Base-by-base conservation (phyloP, 2,329 filamentous ascomycete species). In the Aquanectria penicillioides region DNA sequence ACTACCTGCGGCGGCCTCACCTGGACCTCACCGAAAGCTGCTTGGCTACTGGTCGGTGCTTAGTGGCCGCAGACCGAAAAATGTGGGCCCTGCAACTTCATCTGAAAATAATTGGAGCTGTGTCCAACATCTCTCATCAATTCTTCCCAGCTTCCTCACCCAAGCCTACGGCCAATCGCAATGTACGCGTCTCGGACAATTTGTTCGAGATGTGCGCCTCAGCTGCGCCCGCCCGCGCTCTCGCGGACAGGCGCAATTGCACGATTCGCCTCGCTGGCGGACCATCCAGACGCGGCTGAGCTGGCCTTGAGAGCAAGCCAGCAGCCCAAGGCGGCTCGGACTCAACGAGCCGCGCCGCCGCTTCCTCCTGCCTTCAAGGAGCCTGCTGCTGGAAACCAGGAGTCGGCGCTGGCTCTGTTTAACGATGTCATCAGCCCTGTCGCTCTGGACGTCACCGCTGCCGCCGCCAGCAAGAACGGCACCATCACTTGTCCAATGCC, bases 151-250 rank as follows among this genome's bases (percentile, higher is more conserved):
- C 40, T 26, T 36, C 44, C 46, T 57, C 46, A 20, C 48, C 46
- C 44, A 59, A 40, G 33, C 23, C 40, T 23, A 36, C 20, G 61
- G 52, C 52, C 48, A 43, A 41, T 57, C 61, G 61, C 50, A 46
- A 78, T 78, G 76, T 71, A 72, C 62, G 64, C 73, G 51, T 70
- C 76, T 53, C 68, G 74, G 53, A 67, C 69, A 29, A 64, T 71
- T 57, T 78, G 76, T 66, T 70, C 69, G 61, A 73, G 70, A 66
- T 78, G 76, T 62, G 69, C 70, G 38, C 67, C 69, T 17, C 70
- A 70, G 28, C 44, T 74, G 44, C 69, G 69, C 26, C 49, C 59
- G 15, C 53, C 55, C 17, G 51, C 65, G 10, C 52, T 53, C 13
- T 64, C 58, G 56, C 49, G 61, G 29, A 54, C 69, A 36, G 68